Evolutionary conservation across 176 grass and related monocot genomes (phyloP).

Genomic region (Triticum aestivum): IWGSC_CS_RefSeq_v2.1 NC_057802.1:137978094-137978593

Average conservation of each 20-base stretch:
- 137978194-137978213: neutral
- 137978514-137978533: neutral
- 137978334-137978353: neutral
- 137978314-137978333: neutral
- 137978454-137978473: neutral
- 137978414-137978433: neutral
- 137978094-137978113: constrained; percentile 16
- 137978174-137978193: neutral
- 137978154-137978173: neutral
- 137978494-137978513: neutral
- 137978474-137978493: neutral
- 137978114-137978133: constrained; percentile 12
- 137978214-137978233: neutral
- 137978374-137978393: neutral
- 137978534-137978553: neutral
- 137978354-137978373: neutral
- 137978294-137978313: neutral
- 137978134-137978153: neutral
- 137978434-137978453: neutral
- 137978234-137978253: neutral
- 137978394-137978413: neutral
- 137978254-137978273: neutral
- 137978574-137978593: neutral
- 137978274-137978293: neutral
- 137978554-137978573: neutral